Conservation (phyloP, 192 early-diverging fungal species). For the Rhizoclosmatium sp. region DNA sequence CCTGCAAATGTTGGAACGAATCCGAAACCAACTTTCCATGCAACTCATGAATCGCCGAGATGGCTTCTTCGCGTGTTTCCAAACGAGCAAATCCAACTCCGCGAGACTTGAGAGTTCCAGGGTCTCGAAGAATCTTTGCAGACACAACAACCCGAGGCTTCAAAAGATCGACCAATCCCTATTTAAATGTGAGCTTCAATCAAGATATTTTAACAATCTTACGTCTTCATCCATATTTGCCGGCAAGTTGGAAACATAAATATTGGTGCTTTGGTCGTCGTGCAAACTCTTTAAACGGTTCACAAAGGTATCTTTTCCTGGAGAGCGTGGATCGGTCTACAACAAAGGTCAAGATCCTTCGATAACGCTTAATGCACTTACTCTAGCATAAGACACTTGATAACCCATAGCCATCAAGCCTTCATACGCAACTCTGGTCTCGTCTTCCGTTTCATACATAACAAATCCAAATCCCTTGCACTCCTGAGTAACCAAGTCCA, state of each 20-base stretch:
- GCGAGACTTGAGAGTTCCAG: conserved; percentile 65
- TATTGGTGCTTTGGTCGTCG: conserved; percentile 75
- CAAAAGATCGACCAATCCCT: conserved; percentile 69
- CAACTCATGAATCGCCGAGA: conserved; percentile 71
- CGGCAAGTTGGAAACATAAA: conserved; percentile 86
- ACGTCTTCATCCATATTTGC: conserved; percentile 75
- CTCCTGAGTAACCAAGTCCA: conserved; percentile 75
- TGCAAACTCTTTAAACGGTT: conserved; percentile 64
- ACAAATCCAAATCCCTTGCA: conserved; percentile 92
- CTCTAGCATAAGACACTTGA: conserved; percentile 76
- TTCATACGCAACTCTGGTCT: conserved; percentile 74
- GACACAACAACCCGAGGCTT: conserved; percentile 72
- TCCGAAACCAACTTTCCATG: conserved; percentile 68
- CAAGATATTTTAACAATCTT: not conserved
- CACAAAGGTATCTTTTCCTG: conserved; percentile 28
- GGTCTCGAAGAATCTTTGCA: conserved; percentile 76
- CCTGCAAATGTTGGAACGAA: conserved; percentile 69
- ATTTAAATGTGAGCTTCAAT: conserved; percentile 10
- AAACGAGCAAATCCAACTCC: conserved; percentile 86
- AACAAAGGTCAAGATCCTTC: not conserved
- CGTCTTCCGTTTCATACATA: conserved; percentile 75
- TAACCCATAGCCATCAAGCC: conserved; percentile 70
- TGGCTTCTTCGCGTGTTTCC: conserved; percentile 73
- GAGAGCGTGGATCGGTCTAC: conserved; percentile 31
- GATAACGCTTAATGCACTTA: conserved; percentile 23